Conservation (phyloP, 768 basidiomycete species). For the Favolaschia claudopus region DNA sequence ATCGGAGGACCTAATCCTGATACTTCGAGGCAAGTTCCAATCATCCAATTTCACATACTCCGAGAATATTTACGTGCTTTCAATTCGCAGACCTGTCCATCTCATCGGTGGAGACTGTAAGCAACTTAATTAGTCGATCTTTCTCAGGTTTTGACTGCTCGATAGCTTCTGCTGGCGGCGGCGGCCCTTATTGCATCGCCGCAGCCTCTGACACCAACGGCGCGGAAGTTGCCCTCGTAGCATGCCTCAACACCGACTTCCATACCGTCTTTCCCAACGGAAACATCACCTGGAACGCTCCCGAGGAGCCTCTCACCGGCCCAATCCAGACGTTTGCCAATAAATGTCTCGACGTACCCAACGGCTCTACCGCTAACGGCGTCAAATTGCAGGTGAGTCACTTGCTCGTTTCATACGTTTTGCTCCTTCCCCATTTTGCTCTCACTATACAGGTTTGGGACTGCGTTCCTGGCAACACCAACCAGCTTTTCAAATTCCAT, state of each 20-base stretch:
- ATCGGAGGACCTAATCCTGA: neutral
- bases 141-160: neutral
- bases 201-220: neutral
- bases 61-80: neutral
- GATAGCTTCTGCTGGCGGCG: neutral
- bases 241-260: neutral
- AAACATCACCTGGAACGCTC: conserved; percentile 5
- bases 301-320: neutral
- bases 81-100: neutral
- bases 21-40: neutral
- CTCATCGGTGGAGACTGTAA: neutral
- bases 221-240: neutral
- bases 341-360: conserved; percentile 30
- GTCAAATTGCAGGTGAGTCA: conserved; percentile 32
- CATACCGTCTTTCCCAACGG: neutral
- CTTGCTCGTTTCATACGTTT: no score
- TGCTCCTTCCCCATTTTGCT: no score
- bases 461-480: conserved; percentile 16
- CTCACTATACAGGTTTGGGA: no score
- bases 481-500: conserved; percentile 8
- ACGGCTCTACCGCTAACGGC: conserved; percentile 28
- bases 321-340: neutral
- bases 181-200: conserved; percentile 3
- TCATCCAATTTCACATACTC: neutral
- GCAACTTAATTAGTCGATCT: neutral